phyloP scores from a whole-genome alignment of 2,329 filamentous ascomycete species.

The Epichloe baconii region DNA sequence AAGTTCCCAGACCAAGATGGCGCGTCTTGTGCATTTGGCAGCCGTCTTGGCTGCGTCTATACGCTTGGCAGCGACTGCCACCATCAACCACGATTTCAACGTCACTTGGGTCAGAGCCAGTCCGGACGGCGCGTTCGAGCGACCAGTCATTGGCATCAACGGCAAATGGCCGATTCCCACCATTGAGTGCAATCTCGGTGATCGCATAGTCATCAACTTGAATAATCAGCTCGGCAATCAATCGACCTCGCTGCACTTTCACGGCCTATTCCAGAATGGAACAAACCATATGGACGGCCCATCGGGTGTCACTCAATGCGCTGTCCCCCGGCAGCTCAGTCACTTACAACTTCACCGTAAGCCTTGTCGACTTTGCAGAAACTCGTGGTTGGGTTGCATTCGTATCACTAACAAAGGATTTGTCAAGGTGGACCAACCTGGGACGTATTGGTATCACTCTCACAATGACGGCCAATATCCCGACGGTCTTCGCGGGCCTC shows the following conservation, averaged over 20 bases:
- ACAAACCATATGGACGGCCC: conserved; percentile 61
- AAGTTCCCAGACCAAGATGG: conserved; percentile 6
- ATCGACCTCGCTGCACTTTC: conserved; percentile 53
- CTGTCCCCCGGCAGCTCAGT: conserved; percentile 53
- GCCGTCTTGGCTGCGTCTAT: conserved; percentile 9
- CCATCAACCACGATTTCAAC: conserved; percentile 51
- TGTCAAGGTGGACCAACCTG: conserved; percentile 46
- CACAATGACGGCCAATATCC: conserved; percentile 56
- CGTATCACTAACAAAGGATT: not conserved
- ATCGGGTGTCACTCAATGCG: conserved; percentile 51
- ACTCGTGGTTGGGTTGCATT: too few relatives aligned
- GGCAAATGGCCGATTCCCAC: conserved; percentile 59
- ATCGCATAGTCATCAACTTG: conserved; percentile 45
- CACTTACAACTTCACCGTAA: conserved; percentile 56
- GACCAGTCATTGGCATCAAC: conserved; percentile 67
- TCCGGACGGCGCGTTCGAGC: conserved; percentile 52
- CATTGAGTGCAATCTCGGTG: conserved; percentile 50
- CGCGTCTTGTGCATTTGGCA: conserved; percentile 6
- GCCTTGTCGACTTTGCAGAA: too few relatives aligned
- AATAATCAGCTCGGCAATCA: conserved; percentile 49
- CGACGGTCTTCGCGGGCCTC: conserved; percentile 51
- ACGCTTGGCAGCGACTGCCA: conserved; percentile 21
- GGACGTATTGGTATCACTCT: conserved; percentile 72
- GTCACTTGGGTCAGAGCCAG: conserved; percentile 59
- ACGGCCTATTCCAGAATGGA: conserved; percentile 57